Conservation (phyloP, 75 land plant genomes). For the Pinus tabuliformis region DNA sequence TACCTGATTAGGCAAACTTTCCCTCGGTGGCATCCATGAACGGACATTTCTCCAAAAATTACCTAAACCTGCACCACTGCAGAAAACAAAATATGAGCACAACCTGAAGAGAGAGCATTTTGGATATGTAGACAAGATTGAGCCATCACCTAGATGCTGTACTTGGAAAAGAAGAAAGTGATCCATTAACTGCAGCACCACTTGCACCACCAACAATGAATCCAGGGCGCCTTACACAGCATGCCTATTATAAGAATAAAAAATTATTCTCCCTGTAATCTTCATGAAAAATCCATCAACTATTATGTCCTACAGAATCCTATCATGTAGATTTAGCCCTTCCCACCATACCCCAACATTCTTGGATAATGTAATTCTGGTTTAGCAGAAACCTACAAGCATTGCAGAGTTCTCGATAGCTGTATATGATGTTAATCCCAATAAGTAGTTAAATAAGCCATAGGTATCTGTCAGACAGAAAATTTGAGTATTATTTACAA, state of each 20-base stretch:
- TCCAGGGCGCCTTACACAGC: constrained; percentile 79
- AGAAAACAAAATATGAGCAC: constrained; percentile 1
- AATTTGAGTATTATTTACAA: not conserved
- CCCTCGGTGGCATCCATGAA: constrained; percentile 81
- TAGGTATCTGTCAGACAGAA: constrained; percentile 56
- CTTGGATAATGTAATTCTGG: constrained; percentile 8
- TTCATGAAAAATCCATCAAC: not conserved
- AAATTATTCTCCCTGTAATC: not conserved
- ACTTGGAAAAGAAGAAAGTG: constrained; percentile 61
- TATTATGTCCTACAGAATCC: not conserved
- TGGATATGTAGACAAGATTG: not conserved
- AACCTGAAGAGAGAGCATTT: not conserved
- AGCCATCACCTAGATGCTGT: constrained; percentile 15
- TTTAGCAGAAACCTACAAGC: constrained; percentile 49
- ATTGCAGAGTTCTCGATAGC: constrained; percentile 66
- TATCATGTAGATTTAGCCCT: not conserved
- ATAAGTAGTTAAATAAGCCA: constrained; percentile 73
- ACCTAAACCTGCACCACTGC: constrained; percentile 39
- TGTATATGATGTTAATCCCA: constrained; percentile 71
- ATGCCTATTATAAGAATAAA: constrained; percentile 41
- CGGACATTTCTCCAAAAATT: constrained; percentile 67
- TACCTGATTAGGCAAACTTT: constrained; percentile 54
- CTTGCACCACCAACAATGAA: constrained; percentile 82
- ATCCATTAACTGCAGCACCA: constrained; percentile 38
- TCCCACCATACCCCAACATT: not conserved